Evolutionary conservation across 257 asterid genomes (phyloP), one percentile per base, ranked within the genome.

Genomic region (Knoxia roxburghii): DNA sequence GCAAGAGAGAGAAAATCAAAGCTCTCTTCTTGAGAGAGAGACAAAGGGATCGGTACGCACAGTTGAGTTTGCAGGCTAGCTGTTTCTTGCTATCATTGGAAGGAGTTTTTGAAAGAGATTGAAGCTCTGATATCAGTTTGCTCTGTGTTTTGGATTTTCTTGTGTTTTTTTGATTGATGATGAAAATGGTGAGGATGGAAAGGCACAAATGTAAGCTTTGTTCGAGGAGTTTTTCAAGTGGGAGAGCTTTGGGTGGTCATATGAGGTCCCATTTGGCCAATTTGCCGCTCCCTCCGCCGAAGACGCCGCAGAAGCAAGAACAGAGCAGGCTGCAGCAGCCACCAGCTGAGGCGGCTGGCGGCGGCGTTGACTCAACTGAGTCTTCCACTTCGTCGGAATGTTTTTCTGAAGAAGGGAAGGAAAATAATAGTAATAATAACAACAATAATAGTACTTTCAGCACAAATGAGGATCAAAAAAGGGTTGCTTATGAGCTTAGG

Each of bases 201-300:
- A 72, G 66, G 30, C 75, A 76, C 58, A 73, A 64, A 60, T 88
- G 96, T 39, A 82, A 86, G 87, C 77, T 88, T 35, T 88, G 96
- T 27, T 69, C 68, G 59, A 82, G 75, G 74, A 69, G 68, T 56
- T 86, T 86, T 72, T 33, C 79, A 1, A 86, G 76, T 72, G 89
- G 87, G 29, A 84, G 81, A 65, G 93, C 93, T 23, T 59, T 88
- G 72, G 93, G 96, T 45, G 93, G 87, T 70, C 96, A 84, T 76
- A 86, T 88, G 93, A 79, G 86, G 76, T 78, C 86, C 61, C 96
- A 88, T 72, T 80, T 77, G 27, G 81, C 84, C 68, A 52, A 77
- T 51, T 68, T 81, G n/a, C 89, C 87, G 0, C 79, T 85, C 30
- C 90, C n/a, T n/a, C n/a, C 92, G 0, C 86, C 88, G 7, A 79